phyloP scores from a whole-genome alignment of 139 green algal genomes.

The Spirogloea muscicola region DNA sequence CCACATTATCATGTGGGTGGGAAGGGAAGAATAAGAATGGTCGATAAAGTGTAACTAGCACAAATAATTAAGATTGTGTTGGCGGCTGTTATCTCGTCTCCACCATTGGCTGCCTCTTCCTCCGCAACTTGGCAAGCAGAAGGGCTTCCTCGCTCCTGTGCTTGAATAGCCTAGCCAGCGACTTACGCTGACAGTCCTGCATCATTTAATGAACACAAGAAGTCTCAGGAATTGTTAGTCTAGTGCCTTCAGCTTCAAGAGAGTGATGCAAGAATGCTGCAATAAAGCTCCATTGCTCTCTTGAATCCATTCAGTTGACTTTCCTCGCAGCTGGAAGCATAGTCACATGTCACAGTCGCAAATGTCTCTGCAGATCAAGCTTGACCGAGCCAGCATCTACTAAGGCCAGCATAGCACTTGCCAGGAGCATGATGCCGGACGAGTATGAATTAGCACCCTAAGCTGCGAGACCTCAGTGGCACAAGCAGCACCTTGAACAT shows the following conservation, averaged over 20 bases:
- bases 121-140: too few species aligned
- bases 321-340: too few species aligned
- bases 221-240: background rate
- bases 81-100: too few species aligned
- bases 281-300: constrained; percentile 6
- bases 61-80: too few species aligned
- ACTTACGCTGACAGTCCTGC: constrained; percentile 42
- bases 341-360: background rate
- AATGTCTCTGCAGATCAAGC: background rate
- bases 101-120: too few species aligned
- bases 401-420: background rate
- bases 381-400: background rate
- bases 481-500: constrained; percentile 38
- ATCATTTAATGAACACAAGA: background rate
- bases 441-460: background rate
- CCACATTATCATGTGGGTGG: too few species aligned
- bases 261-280: background rate
- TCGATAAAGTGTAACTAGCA: too few species aligned
- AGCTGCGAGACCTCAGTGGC: background rate
- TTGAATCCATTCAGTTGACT: too few species aligned
- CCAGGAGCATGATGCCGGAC: background rate
- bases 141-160: constrained; percentile 28
- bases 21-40: too few species aligned
- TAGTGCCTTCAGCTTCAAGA: background rate
- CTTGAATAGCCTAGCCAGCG: constrained; percentile 38